Percentiles rank a stretch among this genome's conserved stretches.
Evolutionary conservation across 176 grass and related monocot genomes (phyloP).

Genomic region (Eleusine indica): DNA sequence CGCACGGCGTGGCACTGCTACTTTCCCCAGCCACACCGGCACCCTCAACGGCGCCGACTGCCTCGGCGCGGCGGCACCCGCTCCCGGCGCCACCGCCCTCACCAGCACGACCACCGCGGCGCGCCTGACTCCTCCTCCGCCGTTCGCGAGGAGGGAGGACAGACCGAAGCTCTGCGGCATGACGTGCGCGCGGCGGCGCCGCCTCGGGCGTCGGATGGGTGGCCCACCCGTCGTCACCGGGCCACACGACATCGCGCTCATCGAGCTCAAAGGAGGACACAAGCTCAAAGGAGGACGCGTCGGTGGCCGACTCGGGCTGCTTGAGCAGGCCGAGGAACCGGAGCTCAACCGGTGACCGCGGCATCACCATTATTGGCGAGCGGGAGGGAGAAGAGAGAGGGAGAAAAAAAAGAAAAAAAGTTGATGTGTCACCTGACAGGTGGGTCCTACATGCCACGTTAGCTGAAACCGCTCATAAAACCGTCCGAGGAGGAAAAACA

Average conservation of each 20-base stretch:
- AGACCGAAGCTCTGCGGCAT: slow-evolving; percentile 59
- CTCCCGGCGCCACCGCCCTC: too few species aligned
- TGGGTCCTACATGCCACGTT: too few species aligned
- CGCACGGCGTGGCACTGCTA: too few species aligned
- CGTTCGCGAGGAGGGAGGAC: slow-evolving; percentile 50
- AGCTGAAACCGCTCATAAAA: too few species aligned
- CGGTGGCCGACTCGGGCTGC: slow-evolving; percentile 34
- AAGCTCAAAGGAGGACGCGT: background rate
- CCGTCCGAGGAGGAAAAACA: too few species aligned
- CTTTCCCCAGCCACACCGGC: slow-evolving; percentile 45
- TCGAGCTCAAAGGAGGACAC: slow-evolving; percentile 49
- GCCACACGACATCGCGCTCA: slow-evolving; percentile 62
- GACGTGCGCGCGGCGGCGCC: background rate
- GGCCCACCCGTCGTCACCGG: slow-evolving; percentile 11
- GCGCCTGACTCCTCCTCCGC: background rate
- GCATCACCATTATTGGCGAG: slow-evolving; percentile 39
- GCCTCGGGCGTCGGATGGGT: background rate
- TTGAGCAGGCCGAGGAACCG: slow-evolving; percentile 56
- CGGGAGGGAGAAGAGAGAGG: too few species aligned
- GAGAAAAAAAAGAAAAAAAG: too few species aligned
- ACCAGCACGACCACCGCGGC: background rate
- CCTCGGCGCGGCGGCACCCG: slow-evolving; percentile 24
- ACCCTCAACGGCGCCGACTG: slow-evolving; percentile 59
- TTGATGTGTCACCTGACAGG: too few species aligned
- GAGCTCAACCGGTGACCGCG: slow-evolving; percentile 28